phyloP scores from a whole-genome alignment of 2,329 filamentous ascomycete species.

The Graphilbum fragrans region DNA sequence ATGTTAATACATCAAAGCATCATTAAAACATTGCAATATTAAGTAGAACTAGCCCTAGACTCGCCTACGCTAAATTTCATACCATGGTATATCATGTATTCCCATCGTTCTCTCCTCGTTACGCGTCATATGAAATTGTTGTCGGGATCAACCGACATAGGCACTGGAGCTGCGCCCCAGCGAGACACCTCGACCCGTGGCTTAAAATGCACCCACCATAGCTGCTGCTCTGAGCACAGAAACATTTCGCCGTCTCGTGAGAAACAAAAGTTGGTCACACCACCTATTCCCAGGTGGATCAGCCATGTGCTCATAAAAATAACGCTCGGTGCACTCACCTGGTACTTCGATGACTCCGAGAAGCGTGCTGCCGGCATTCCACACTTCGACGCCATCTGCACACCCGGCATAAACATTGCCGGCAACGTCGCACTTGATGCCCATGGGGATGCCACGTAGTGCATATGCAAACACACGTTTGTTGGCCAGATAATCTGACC shows the following conservation, averaged over 20 bases:
- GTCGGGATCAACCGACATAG: conserved; percentile 1
- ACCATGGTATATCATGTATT: too few relatives aligned
- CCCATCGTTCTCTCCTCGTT: not conserved
- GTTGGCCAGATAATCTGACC: conserved; percentile 30
- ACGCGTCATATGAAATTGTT: conserved; percentile 4
- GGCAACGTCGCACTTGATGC: conserved; percentile 25
- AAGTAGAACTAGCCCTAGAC: too few relatives aligned
- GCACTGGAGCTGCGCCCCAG: not conserved
- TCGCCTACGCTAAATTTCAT: too few relatives aligned
- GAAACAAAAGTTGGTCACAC: conserved; percentile 32
- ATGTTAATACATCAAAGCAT: too few relatives aligned
- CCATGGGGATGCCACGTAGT: conserved; percentile 29
- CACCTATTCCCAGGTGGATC: conserved; percentile 14
- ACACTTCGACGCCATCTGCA: conserved; percentile 37
- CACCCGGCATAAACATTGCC: conserved; percentile 36
- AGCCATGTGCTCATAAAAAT: not conserved
- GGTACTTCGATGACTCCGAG: conserved; percentile 27
- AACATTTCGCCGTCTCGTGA: conserved; percentile 29
- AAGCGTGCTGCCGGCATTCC: conserved; percentile 27
- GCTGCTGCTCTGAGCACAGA: conserved; percentile 30
- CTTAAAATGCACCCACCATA: conserved; percentile 28
- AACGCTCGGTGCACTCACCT: conserved; percentile 13
- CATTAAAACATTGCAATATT: too few relatives aligned
- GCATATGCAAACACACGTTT: conserved; percentile 39
- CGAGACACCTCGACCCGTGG: not conserved